phyloP scores from a whole-genome alignment of 2,329 filamentous ascomycete genomes.

The Westerdykella ornata region DNA sequence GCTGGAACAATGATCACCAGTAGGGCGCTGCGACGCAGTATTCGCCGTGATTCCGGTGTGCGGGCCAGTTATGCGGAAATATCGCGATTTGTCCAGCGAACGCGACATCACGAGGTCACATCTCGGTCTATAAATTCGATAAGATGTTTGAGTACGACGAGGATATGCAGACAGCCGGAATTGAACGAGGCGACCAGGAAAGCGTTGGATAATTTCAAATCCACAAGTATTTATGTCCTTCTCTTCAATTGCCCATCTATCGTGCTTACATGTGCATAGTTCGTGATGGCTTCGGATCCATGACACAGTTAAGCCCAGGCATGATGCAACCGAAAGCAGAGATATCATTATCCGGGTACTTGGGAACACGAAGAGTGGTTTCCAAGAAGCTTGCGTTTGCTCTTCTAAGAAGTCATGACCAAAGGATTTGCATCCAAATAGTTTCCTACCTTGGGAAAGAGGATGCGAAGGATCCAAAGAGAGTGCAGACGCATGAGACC shows the following conservation, averaged over 20 bases:
- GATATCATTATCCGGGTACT: slow-evolving; percentile 62
- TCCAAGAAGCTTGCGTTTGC: slow-evolving; percentile 66
- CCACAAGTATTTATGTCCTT: slow-evolving; percentile 17
- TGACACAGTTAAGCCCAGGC: not conserved
- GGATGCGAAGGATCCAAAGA: slow-evolving; percentile 10
- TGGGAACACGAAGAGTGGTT: slow-evolving; percentile 61
- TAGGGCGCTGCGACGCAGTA: not conserved
- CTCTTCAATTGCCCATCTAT: not conserved
- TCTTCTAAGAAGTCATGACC: slow-evolving; percentile 45
- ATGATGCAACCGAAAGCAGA: not conserved
- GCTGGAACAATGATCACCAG: not conserved
- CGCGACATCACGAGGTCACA: slow-evolving; percentile 27
- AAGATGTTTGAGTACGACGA: slow-evolving; percentile 11
- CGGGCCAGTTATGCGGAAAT: slow-evolving; percentile 31
- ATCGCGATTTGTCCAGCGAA: slow-evolving; percentile 23
- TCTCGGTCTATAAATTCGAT: slow-evolving; percentile 2
- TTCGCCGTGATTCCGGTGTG: slow-evolving; percentile 12
- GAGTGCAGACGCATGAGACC: slow-evolving; percentile 25
- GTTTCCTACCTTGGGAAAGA: slow-evolving; percentile 40
- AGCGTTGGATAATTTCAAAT: slow-evolving; percentile 27
- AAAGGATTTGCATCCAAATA: slow-evolving; percentile 45
- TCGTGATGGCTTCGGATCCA: not conserved
- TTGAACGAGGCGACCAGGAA: slow-evolving; percentile 17
- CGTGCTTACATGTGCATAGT: slow-evolving; percentile 1
- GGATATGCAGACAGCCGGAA: slow-evolving; percentile 1